Evolutionary conservation across 2,329 filamentous ascomycete genomes (phyloP), one percentile per base, ranked within the genome.

Genomic region (Fusarium tanahbumbuense): DNA sequence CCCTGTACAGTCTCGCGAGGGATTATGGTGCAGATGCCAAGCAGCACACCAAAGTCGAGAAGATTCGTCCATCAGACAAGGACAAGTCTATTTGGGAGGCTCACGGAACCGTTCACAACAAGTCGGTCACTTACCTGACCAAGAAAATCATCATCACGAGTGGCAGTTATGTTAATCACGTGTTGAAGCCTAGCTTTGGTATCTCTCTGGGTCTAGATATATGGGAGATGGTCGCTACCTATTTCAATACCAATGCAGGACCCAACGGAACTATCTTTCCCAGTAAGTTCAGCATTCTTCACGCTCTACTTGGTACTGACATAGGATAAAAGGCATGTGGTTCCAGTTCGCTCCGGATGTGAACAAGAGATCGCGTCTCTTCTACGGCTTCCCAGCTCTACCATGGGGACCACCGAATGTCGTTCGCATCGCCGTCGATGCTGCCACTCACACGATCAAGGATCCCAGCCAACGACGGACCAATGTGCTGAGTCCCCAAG

Each of bases 181-280:
- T 64, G 2, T n/a, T 68, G 16, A 68, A 49, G 6, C 65, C 65
- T 1, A 68, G 65, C 5, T 68, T 70, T 5, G 56, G 50, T 4
- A 56, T 70, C n/a, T 62, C 56, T 0, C n/a, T 70, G 5, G 53
- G 64, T 6, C 27, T 70, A 6, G 45, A 70, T 7, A 70, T 70
- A 1, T 70, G 68, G 68, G 68, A 70, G 30, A 70, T 70, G 68
- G 56, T 70, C 15, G 68, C 62, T 8, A 67, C 44, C 3, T 70
- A 70, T 15, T 70, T 70, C 7, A 70, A 67, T 23, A 28, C 50
- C 7, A 70, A 70, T 16, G 67, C 68, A 7, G 68, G 67, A 10
- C 68, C 67, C 0, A 64, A 60, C 10, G 68, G 68, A 4, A 70
- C 68, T 10, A 65, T 70, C 3, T 70, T 70, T 3, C 67, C 67